These are phyloP conservation scores for Podila epicladia DNA, from an alignment of 192 early-diverging fungal species.

Conservation along the genomic window DNA sequence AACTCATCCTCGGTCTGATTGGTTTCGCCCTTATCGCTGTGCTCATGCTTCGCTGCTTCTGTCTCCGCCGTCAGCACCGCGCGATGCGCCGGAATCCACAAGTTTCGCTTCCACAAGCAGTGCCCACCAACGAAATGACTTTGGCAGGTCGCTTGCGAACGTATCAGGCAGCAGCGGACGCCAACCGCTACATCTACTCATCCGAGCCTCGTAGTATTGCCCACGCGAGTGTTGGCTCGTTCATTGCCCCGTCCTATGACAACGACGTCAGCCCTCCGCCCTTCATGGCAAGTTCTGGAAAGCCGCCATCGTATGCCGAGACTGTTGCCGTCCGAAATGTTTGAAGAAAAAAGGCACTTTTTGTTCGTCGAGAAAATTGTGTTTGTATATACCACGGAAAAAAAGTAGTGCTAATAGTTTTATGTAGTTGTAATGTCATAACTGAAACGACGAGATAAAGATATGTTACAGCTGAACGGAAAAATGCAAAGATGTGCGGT, in stretches of 20 bases:
- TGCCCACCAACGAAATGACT: constrained; percentile 29
- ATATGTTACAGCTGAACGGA: too few relatives aligned
- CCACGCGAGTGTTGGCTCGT: constrained; percentile 5
- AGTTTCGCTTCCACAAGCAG: background rate
- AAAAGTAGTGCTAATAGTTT: too few relatives aligned
- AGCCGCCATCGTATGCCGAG: constrained; percentile 28
- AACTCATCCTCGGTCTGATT: constrained; percentile 19
- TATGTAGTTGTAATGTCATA: too few relatives aligned
- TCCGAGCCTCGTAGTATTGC: background rate
- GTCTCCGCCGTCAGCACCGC: constrained; percentile 12
- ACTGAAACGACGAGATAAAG: too few relatives aligned
- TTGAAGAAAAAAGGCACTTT: too few relatives aligned
- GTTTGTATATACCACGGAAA: too few relatives aligned
- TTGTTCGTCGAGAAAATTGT: too few relatives aligned
- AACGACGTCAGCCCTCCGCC: constrained; percentile 41
- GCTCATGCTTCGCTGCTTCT: constrained; percentile 12
- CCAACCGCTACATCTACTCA: constrained; percentile 7
- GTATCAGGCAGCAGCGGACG: constrained; percentile 12
- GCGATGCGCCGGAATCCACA: background rate
- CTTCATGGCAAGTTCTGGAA: constrained; percentile 17
- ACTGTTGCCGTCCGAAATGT: background rate
- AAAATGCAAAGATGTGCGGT: too few relatives aligned
- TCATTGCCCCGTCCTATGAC: constrained; percentile 28
- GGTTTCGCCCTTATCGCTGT: constrained; percentile 8
- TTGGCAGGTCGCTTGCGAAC: constrained; percentile 21